A percentile compares a stretch with the other conserved stretches of the same genome.
phyloP scores from a whole-genome alignment of 2,329 filamentous ascomycete genomes.

The Arthrobotrys iridis region DNA sequence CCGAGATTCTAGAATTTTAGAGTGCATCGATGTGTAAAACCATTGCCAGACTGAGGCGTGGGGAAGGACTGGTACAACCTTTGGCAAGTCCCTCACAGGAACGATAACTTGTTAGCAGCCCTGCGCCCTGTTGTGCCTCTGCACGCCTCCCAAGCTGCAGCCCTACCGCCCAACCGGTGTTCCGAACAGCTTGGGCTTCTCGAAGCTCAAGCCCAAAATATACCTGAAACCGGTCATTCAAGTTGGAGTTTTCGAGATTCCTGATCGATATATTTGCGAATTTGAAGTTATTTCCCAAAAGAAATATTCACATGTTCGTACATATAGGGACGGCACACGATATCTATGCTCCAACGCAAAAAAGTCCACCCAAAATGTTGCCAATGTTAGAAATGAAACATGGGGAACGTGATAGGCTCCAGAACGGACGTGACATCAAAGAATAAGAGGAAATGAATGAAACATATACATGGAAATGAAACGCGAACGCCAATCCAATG shows the following conservation, averaged over 20 bases:
- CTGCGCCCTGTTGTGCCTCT: constrained; percentile 7
- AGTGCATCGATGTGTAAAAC: background rate
- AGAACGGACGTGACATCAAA: constrained; percentile 7
- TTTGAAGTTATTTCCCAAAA: background rate
- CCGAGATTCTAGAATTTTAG: background rate
- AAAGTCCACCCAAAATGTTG: constrained; percentile 1
- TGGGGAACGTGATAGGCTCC: background rate
- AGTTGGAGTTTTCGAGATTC: constrained; percentile 8
- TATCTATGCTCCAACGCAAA: background rate
- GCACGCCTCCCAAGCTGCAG: background rate
- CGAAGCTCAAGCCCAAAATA: background rate
- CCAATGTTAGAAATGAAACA: constrained; percentile 15
- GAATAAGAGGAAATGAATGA: background rate
- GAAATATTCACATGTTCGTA: background rate
- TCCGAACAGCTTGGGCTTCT: background rate
- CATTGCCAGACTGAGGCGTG: no score
- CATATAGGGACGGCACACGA: background rate
- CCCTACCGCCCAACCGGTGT: constrained; percentile 1
- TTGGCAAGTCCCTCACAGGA: background rate
- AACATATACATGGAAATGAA: constrained; percentile 19
- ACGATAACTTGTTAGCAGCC: background rate
- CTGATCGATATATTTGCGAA: background rate
- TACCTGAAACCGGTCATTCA: background rate
- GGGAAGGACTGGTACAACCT: no score
- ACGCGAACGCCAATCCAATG: constrained; percentile 31